Percentiles rank a stretch among this genome's conserved stretches.
Conservation (phyloP, 139 green algal species). For the Chlorella vulgaris region DNA sequence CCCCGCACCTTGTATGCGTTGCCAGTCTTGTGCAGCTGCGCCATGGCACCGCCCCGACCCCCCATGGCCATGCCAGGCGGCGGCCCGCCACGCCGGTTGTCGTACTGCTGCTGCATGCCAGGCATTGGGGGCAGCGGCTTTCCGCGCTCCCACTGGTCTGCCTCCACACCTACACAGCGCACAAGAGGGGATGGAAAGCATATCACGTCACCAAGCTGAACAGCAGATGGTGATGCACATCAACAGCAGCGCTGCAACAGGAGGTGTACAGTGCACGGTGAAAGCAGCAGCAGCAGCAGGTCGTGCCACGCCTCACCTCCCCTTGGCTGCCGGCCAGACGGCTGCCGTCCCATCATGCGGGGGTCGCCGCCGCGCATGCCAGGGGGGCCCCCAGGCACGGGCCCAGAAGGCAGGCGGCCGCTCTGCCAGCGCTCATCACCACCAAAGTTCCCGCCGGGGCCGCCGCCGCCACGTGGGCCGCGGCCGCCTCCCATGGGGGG, state of each 20-base stretch:
- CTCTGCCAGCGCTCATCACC: conserved; percentile 30
- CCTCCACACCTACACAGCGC: conserved; percentile 36
- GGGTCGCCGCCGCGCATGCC: conserved; percentile 24
- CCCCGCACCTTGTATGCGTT: conserved; percentile 51
- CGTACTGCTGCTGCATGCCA: conserved; percentile 7
- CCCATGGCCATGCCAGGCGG: conserved; percentile 40
- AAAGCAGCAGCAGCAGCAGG: background rate
- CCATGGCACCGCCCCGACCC: conserved; percentile 19
- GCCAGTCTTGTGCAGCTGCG: conserved; percentile 66
- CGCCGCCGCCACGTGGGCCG: background rate
- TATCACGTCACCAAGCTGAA: too few relatives aligned
- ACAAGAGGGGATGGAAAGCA: too few relatives aligned
- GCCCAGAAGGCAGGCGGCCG: conserved; percentile 17
- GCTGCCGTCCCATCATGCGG: conserved; percentile 16
- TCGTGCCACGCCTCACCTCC: background rate
- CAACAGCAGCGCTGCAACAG: background rate
- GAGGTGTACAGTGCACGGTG: background rate
- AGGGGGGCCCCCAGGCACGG: conserved; percentile 17
- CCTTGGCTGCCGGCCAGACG: conserved; percentile 17
- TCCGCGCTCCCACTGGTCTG: conserved; percentile 61
- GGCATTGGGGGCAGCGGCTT: conserved; percentile 53
- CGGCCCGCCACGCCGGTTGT: conserved; percentile 35
- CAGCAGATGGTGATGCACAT: too few relatives aligned
- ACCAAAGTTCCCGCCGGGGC: background rate
- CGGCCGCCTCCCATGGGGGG: conserved; percentile 9